phyloP scores from a whole-genome alignment of 2,329 filamentous ascomycete species.

The Raffaelea ambrosiae region DNA sequence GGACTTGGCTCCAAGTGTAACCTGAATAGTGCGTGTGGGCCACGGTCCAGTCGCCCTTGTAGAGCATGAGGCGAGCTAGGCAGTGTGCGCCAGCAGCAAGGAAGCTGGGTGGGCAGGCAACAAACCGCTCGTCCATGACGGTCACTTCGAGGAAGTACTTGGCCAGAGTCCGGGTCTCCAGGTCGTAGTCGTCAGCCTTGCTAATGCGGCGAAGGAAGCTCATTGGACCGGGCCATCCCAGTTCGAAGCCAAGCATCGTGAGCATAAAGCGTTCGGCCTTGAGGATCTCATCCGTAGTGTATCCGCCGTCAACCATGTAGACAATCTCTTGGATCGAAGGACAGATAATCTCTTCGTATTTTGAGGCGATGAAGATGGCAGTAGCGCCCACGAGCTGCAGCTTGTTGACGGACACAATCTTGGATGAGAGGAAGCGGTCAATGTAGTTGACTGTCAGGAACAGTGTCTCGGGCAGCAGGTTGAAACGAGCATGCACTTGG shows the following conservation, averaged over 20 bases:
- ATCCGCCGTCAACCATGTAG: slow-evolving; percentile 95
- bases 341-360: slow-evolving; percentile 98
- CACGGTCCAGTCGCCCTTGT: slow-evolving; percentile 78
- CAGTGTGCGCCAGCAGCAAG: slow-evolving; percentile 88
- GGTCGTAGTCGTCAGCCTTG: slow-evolving; percentile 96
- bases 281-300: slow-evolving; percentile 82
- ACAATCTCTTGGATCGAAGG: slow-evolving; percentile 92
- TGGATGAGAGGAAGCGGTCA: slow-evolving; percentile 88
- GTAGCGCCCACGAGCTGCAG: slow-evolving; percentile 94
- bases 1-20: slow-evolving; percentile 81
- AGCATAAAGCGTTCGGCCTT: slow-evolving; percentile 99
- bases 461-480: slow-evolving; percentile 83
- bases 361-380: slow-evolving; percentile 89
- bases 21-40: slow-evolving; percentile 88
- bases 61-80: slow-evolving; percentile 76
- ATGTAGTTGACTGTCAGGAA: slow-evolving; percentile 96
- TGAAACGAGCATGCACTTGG: slow-evolving; percentile 89
- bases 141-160: slow-evolving; percentile 98
- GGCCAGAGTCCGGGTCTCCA: slow-evolving; percentile 88
- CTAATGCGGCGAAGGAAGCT: slow-evolving; percentile 94
- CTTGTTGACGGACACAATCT: slow-evolving; percentile 91
- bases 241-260: slow-evolving; percentile 88
- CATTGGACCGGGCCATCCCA: slow-evolving; percentile 98
- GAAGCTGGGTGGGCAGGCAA: slow-evolving; percentile 84
- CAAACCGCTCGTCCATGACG: slow-evolving; percentile 96